Base-by-base conservation (phyloP, 208 protist species). In the Phytomonas francai region DNA sequence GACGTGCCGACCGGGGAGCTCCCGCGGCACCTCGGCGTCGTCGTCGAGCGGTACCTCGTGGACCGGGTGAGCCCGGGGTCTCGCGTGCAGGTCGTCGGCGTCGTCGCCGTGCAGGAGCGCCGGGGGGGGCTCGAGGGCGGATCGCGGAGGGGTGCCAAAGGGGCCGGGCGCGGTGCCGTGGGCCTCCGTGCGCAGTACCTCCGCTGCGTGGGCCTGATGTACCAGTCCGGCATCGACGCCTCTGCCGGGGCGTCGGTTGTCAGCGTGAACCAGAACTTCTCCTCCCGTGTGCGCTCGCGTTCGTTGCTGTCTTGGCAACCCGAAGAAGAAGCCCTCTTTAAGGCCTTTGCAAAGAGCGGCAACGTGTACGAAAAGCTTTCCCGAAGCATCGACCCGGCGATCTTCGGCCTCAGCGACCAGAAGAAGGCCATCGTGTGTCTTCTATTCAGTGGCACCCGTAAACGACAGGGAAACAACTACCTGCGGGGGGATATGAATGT, bases 401-500 rank as follows among this genome's bases (percentile, higher is more conserved):
- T 99, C 65, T 99, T 95, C 85, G 98, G 98, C 65, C 79, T 99
- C 33, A 86, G 97, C 11, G 97, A 99, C 68, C 89, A 99, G 31
- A 99, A 99, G 77, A 82, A 84, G 36, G 79, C 93, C 72, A 81
- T 99, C 89, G 75, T 85, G 97, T 79, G 97, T 76, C 87, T 99
- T 25, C 87, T 99, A 25, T 99, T 99, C 88, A 97, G 98, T 54
- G 99, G 99, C 3, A 96, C 95, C 4, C 79, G 95, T 4, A 99
- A 99, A 81, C 68, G 74, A 54, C 78, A 98, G 54, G 99, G 99
- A 79, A 96, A 85, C 54, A 98, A 98, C 80, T 93, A 89, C 67
- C 71, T 99, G 11, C 85, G 98, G 71, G 98, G 98, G 25, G 98
- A 99, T 77, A 99, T 99, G 81, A 99, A 99, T 89, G 96, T 99